Evolutionary conservation across 2,329 filamentous ascomycete genomes (phyloP), one percentile per base, ranked within the genome.

Genomic region (Cadophora luteo-olivacea): DNA sequence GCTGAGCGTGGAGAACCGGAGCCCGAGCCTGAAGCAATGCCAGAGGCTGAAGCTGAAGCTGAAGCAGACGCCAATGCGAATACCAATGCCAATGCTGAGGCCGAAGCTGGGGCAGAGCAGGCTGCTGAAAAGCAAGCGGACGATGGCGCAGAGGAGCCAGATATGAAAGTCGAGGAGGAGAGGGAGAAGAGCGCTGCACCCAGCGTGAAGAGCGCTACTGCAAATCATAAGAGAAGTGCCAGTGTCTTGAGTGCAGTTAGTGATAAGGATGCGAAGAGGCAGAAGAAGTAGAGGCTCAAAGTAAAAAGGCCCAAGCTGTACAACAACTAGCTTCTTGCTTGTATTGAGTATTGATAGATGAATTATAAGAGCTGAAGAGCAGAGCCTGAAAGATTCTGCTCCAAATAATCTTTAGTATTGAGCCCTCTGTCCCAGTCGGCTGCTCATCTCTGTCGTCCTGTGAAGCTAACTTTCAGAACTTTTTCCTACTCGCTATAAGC

Each of bases 211-310:
- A 41, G 92, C 45, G 79, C 94, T 57, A 93, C 49, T 45, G 48
- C 91, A 77, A 82, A 84, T 67, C 90, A 91, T 72, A 97, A 97
- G 82, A 87, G 93, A 68, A 96, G 93, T 77, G 92, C 92, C 0
- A 97, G 93, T 78, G 92, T 94, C 38, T 79, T 97, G 64, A 95
- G 92, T 78, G 82, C 84, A 19, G 82, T 82, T 6, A 93, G 91
- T 77, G 90, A 93, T 67, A 85, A 84, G 77, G 84, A 82, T 72
- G 76, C 77, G 8, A 86, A 86, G 76, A 80, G 83, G 64, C 82
- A 84, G 75, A 83, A 80, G 74, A 84, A 83, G 67, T 80, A n/a
- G n/a, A n/a, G n/a, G n/a, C n/a, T n/a, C n/a, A n/a, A n/a, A n/a
- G n/a, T n/a, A n/a, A n/a, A n/a, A n/a, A n/a, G n/a, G n/a, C n/a